Evolutionary conservation across 768 basidiomycete species (phyloP).

Genomic region (Hypholoma fasciculare): DNA sequence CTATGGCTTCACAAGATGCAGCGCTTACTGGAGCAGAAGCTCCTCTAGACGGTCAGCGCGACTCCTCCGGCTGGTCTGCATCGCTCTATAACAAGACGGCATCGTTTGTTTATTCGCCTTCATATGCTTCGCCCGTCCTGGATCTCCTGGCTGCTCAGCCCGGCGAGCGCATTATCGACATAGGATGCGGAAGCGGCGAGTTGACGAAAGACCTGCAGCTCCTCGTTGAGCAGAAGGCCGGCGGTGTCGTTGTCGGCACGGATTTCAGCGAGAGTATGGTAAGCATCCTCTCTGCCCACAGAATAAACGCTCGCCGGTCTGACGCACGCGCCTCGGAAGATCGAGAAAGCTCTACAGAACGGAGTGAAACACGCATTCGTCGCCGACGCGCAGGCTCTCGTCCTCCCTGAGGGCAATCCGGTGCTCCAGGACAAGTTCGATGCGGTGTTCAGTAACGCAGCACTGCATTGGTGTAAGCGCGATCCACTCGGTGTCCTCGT

Average conservation of each 20-base stretch:
- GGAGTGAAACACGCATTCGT: slow-evolving; percentile 49
- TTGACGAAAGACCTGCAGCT: slow-evolving; percentile 59
- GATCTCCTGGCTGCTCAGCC: slow-evolving; percentile 58
- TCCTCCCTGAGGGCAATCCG: slow-evolving; percentile 32
- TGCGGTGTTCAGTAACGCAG: slow-evolving; percentile 79
- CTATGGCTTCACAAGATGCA: not conserved
- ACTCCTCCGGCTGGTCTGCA: slow-evolving; percentile 56
- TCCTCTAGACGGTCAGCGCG: slow-evolving; percentile 18
- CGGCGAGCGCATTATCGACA: slow-evolving; percentile 72
- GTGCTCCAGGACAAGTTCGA: slow-evolving; percentile 50
- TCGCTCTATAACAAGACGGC: slow-evolving; percentile 62
- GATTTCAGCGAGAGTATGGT: slow-evolving; percentile 80
- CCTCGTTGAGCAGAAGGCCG: slow-evolving; percentile 43
- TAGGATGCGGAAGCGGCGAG: slow-evolving; percentile 86
- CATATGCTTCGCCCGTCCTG: slow-evolving; percentile 56
- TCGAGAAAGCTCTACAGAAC: slow-evolving; percentile 48
- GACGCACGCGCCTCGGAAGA: slow-evolving; percentile 32
- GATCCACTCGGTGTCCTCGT: slow-evolving; percentile 66
- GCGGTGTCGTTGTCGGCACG: slow-evolving; percentile 63
- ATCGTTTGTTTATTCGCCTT: slow-evolving; percentile 63
- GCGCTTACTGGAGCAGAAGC: not conserved
- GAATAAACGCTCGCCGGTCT: slow-evolving; percentile 5
- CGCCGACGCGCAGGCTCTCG: slow-evolving; percentile 53
- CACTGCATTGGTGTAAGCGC: slow-evolving; percentile 84
- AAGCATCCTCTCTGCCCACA: slow-evolving; percentile 15